Evolutionary conservation across 1,284 basidiomycete species (phyloP).

Genomic region (Laetiporus sulphureus): DNA sequence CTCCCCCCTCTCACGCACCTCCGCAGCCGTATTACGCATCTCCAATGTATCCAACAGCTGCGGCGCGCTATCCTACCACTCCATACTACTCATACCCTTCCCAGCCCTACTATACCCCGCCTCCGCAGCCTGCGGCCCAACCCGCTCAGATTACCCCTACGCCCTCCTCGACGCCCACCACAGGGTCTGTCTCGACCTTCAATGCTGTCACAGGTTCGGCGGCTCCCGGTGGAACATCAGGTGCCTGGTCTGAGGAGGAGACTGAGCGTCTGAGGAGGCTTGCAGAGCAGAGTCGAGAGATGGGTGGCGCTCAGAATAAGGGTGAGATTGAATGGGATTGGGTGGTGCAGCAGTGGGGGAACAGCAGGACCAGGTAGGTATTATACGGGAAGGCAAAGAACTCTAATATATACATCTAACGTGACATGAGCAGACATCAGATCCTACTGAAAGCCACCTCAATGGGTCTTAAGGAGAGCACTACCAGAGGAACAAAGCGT

Average conservation of each 20-base stretch:
- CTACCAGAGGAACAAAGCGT: conserved; percentile 57
- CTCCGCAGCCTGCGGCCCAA: conserved; percentile 12
- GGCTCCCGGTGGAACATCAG: conserved; percentile 47
- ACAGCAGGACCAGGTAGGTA: conserved; percentile 56
- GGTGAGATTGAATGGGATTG: conserved; percentile 75
- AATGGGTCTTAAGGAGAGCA: conserved; percentile 68
- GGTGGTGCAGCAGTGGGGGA: conserved; percentile 65
- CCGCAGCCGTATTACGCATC: conserved; percentile 37
- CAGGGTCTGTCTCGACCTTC: conserved; percentile 29
- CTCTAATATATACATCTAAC: background rate
- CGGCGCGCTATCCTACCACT: conserved; percentile 46
- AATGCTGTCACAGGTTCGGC: conserved; percentile 30
- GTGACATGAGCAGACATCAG: conserved; percentile 48
- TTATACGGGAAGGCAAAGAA: no score
- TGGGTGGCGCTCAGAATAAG: conserved; percentile 26
- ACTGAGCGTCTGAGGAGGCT: conserved; percentile 57
- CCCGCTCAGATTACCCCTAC: conserved; percentile 17
- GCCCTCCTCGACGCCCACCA: conserved; percentile 19
- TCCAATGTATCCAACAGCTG: conserved; percentile 31
- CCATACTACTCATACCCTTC: conserved; percentile 49
- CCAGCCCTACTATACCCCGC: conserved; percentile 31
- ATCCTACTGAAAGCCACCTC: conserved; percentile 71
- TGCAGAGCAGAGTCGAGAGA: conserved; percentile 54
- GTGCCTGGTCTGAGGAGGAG: conserved; percentile 73
- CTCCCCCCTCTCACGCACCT: conserved; percentile 26